Evolutionary conservation across 805 yeast genomes (phyloP).

Genomic region (Yarrowia sp.): DNA sequence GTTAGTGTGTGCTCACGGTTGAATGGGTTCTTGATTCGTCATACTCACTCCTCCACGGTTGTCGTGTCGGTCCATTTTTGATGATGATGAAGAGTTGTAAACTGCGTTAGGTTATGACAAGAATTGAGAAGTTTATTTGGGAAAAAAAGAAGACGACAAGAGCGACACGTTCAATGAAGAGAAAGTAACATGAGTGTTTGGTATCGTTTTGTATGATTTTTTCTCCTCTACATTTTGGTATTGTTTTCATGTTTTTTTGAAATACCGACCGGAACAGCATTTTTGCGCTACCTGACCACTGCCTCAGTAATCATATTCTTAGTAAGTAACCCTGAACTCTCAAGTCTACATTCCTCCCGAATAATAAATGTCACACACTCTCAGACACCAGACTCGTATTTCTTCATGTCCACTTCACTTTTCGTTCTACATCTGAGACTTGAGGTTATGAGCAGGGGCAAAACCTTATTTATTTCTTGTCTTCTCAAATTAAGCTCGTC

Average conservation of each 20-base stretch:
- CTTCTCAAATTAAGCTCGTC: background rate
- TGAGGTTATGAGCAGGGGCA: slow-evolving; percentile 18
- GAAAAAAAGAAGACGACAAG: background rate
- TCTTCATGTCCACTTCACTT: background rate
- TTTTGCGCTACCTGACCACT: too few relatives aligned
- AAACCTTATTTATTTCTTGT: background rate
- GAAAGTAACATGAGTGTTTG: background rate
- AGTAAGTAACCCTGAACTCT: too few relatives aligned
- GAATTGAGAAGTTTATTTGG: background rate
- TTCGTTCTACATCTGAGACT: background rate
- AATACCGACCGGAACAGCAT: too few relatives aligned
- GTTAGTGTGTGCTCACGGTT: background rate
- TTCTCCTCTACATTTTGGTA: background rate
- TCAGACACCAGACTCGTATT: too few relatives aligned
- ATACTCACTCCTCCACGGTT: slow-evolving; percentile 40
- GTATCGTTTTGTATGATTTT: background rate
- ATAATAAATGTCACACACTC: too few relatives aligned
- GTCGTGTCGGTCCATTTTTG: slow-evolving; percentile 39
- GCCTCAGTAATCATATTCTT: too few relatives aligned
- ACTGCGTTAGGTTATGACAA: slow-evolving; percentile 24
- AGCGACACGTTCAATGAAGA: too few relatives aligned
- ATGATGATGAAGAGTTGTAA: slow-evolving; percentile 28
- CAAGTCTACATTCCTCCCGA: background rate
- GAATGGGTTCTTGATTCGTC: background rate
- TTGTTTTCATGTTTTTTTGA: background rate